Evolutionary conservation across 2,329 filamentous ascomycete species (phyloP), one percentile per base, ranked within the genome.

Genomic region (Stachybotrys chartarum): DNA sequence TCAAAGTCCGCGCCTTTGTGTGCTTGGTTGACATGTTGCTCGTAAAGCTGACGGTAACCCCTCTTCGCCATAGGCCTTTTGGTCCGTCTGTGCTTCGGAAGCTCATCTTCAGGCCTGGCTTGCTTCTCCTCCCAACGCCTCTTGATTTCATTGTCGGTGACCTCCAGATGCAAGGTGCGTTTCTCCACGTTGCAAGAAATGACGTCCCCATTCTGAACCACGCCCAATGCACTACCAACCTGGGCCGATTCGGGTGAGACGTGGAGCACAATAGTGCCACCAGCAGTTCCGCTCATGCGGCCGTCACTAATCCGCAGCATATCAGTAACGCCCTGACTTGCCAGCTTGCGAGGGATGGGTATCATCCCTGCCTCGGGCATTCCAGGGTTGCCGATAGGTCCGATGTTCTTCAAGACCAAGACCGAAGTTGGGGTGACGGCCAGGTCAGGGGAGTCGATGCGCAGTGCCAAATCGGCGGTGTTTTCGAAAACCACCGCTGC

Each of bases 181-280:
- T 84, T 84, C 46, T 82, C 87, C 53, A 88, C 85, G 70, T 92
- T 87, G 63, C 93, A 94, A 0, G 83, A 87, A 51, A 97, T 84
- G 30, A 85, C 66, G 69, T 97, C 92, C 0, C 91, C 91, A 57
- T 90, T 82, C 57, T 77, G 71, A 3, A 96, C 84, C 1, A 95
- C 72, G 0, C 89, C 92, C 59, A 97, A 82, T 0, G 91, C 88
- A 0, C 89, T 91, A 11, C 82, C 84, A 0, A 89, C 88, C 32
- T 80, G 71, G 0, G 88, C 90, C 1, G 91, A 90, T 70, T 97
- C 92, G 1, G 92, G 92, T 3, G 86, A 86, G 6, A 96, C 86
- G 63, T 97, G 92, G 6, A 94, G 84, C 0, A 94, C 90, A 60
- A 96, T 93, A 55, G 94, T 97, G 0, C 92, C 92, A 50, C 95